A percentile compares a stretch with the other conserved stretches of the same genome.
Evolutionary conservation across 805 yeast genomes (phyloP).

Genomic region (Myxozyma neglecta): DNA sequence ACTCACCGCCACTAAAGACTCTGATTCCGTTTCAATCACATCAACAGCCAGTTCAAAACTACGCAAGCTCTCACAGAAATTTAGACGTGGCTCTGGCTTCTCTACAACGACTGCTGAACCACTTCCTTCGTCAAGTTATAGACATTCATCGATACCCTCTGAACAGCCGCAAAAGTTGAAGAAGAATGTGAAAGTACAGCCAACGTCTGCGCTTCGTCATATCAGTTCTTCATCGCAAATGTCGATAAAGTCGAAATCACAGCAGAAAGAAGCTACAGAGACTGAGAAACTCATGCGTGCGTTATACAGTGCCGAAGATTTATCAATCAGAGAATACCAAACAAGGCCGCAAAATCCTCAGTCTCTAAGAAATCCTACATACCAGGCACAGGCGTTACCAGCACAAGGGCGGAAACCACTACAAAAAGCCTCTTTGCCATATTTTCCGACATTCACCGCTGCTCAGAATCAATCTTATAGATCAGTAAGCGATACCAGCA

Average conservation of each 20-base stretch:
- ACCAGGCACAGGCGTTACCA: not conserved
- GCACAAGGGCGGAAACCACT: not conserved
- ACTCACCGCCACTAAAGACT: not conserved
- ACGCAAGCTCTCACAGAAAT: slow-evolving; percentile 18
- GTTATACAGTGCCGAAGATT: slow-evolving; percentile 1
- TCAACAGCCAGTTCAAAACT: slow-evolving; percentile 9
- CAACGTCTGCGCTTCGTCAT: slow-evolving; percentile 4
- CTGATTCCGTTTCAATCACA: slow-evolving; percentile 13
- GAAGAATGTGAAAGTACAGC: slow-evolving; percentile 1
- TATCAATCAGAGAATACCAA: not conserved
- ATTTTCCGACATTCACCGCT: not conserved
- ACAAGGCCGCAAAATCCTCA: not conserved
- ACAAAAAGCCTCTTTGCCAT: not conserved
- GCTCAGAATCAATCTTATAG: not conserved
- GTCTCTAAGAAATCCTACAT: not conserved
- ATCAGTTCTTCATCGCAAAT: slow-evolving; percentile 2
- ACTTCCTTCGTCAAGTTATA: not conserved
- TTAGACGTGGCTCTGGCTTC: slow-evolving; percentile 8
- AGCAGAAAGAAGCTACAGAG: not conserved
- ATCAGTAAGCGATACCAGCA: slow-evolving; percentile 1
- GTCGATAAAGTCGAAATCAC: not conserved
- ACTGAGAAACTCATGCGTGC: slow-evolving; percentile 1
- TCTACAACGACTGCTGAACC: not conserved
- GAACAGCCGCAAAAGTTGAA: not conserved
- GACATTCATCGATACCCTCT: not conserved